Conservation (phyloP, 257 asterid species). For the Solanum appendiculatum region DNA sequence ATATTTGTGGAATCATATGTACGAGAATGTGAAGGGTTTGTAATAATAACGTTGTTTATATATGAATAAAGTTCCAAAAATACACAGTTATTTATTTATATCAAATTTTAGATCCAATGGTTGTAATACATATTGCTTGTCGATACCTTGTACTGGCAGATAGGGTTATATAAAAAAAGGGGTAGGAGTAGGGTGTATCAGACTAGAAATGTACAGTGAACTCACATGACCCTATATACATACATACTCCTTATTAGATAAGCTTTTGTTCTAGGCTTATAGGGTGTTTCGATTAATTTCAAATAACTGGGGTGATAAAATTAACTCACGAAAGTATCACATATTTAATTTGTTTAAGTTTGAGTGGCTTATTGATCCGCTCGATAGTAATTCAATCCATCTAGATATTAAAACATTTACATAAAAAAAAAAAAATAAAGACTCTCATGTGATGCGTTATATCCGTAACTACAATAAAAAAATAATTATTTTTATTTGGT, state of each 20-base stretch:
- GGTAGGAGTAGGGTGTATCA: neutral
- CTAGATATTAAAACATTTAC: neutral
- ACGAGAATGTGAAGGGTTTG: neutral
- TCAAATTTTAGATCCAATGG: neutral
- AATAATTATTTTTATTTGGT: neutral
- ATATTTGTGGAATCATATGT: neutral
- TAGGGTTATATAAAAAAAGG: neutral
- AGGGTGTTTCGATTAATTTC: neutral
- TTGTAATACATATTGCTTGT: neutral
- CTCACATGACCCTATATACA: neutral
- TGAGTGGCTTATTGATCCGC: neutral
- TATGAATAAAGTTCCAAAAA: neutral
- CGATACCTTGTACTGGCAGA: neutral
- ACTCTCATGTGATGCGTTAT: neutral
- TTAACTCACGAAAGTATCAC: neutral
- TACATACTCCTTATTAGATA: neutral
- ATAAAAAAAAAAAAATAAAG: neutral
- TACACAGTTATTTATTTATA: neutral
- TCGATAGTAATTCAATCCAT: neutral
- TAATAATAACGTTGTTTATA: neutral
- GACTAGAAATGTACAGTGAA: neutral
- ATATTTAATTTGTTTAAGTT: neutral
- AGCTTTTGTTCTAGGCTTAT: neutral
- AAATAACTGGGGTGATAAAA: neutral
- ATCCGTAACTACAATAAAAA: neutral